Base-by-base conservation (phyloP, 768 basidiomycete genomes). In the Rubroboletus satanas region DNA sequence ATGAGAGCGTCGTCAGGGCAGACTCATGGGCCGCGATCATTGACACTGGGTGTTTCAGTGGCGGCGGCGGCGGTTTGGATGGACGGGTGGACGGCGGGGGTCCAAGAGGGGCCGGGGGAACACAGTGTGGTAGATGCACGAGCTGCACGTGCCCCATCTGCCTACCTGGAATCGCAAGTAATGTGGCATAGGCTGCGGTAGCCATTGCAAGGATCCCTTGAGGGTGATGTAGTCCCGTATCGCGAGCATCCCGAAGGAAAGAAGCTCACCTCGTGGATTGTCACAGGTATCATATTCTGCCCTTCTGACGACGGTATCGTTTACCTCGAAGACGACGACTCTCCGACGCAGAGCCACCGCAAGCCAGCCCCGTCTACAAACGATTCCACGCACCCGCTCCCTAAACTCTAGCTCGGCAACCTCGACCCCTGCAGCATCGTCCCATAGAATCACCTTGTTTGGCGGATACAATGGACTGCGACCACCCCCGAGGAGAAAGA, bases 391-490 rank as follows among this genome's bases (percentile, higher is more conserved):
- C 1, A 93, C 91, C 54, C 79, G 77, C 72, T 93, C 93, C 63
- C 88, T 79, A 66, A 96, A 95, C 72, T 94, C 92, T 55, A 95
- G 79, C 69, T 94, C 91, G 36, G 89, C 90, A 46, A 92, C 87
- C 67, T 93, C 89, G 56, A 75, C 74, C n/a, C 82, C 83, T 4
- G 81, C 72, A 4, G 79, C 80, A 72, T 92, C 92, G 70, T 95
- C 88, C 91, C 91, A 95, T 50, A 96, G 69, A 59, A 95, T 78
- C 51, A 94, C 89, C 74, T 96, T 95, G 73, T 95, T 95, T 29
- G 88, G 89, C 29, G 93, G 89, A 72, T 93, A 95, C 10, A 87
- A 80, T 31, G 93, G 93, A 68, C 89, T 93, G 51, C 85, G 81
- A 37, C 93, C 91, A 43, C 93, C 93, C 46, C 93, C 93, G 51